Base-by-base conservation (phyloP, 805 yeast genomes). In the Metschnikowia continentalis region DNA sequence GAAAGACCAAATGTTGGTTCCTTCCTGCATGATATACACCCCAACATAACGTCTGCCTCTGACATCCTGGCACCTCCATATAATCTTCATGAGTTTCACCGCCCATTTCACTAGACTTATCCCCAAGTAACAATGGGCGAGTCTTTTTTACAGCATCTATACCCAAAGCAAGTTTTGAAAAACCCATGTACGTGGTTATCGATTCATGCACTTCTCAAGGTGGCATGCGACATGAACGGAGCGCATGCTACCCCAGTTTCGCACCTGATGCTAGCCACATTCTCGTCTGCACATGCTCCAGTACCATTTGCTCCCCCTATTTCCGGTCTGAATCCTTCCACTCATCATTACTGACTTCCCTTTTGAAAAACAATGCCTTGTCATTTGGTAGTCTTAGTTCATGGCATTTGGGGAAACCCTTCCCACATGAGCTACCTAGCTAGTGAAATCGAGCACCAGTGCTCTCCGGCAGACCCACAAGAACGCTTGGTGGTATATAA, bases 381-480 rank as follows among this genome's bases (percentile, higher is more conserved):
- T 59, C 96, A 89, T 65, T 71, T 89, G 44, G 81, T 88, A 50
- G 83, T 88, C 2, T 67, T 88, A 20, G 79, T 86, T 35, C 96
- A 89, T 68, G 96, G 96, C 72, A 70, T 56, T 78, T 75, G 49
- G 54, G 48, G 52, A 10, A 47, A 49, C 46, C 50, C 54, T 17
- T 47, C 49, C 32, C 57, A 50, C 23, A 47, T 49, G 55, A 15
- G 35, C 19, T 52, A 53, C 42, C 33, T 54, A 33, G 54, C 48
- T 11, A 41, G 41, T 11, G 55, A 52, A 42, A 50, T 54, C n/a
- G 30, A 42, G 22, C 26, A 23, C n/a, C 42, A 48, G 47, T 57
- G 61, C 53, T 50, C 53, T 53, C 41, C n/a, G 55, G 61, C 40
- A 1, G 61, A 61, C 26, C 62, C 54, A 13, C 42, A 54, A 11